A percentile compares a stretch with the other conserved stretches of the same genome.
Conservation (phyloP, 345 rosid genomes). For the Lagerstroemia speciosa region DNA sequence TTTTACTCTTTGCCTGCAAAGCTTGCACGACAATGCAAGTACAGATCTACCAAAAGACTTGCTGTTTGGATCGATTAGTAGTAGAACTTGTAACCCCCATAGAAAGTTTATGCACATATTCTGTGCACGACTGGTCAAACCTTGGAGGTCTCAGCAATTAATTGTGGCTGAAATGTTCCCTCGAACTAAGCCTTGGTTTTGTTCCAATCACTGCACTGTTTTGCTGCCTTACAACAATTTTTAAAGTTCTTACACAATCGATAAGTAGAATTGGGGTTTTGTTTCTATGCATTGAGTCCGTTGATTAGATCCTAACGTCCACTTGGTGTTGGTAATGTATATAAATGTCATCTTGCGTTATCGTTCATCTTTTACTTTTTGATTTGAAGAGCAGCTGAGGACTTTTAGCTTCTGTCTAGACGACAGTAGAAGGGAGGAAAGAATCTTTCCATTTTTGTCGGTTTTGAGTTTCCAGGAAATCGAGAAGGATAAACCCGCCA, state of each 20-base stretch:
- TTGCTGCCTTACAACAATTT: not conserved
- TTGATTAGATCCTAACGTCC: not conserved
- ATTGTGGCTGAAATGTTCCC: not conserved
- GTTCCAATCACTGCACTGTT: not conserved
- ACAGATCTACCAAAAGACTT: too few species aligned
- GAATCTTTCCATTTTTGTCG: not conserved
- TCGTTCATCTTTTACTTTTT: not conserved
- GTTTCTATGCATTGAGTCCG: not conserved
- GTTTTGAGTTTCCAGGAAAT: constrained; percentile 43
- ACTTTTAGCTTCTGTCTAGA: not conserved
- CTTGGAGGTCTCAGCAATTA: not conserved
- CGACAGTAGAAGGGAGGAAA: not conserved
- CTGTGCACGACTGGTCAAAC: not conserved
- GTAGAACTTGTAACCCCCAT: not conserved
- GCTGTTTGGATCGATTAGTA: not conserved
- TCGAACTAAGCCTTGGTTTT: not conserved
- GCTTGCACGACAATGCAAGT: not conserved
- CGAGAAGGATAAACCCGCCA: constrained; percentile 74
- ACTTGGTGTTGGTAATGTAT: too few species aligned
- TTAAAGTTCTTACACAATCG: not conserved
- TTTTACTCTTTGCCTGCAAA: not conserved
- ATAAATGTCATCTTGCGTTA: not conserved
- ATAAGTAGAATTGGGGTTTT: not conserved
- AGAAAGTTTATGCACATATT: not conserved
- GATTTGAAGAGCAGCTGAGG: not conserved